Base-by-base conservation (phyloP, 768 basidiomycete genomes). In the Lactifluus volemus region DNA sequence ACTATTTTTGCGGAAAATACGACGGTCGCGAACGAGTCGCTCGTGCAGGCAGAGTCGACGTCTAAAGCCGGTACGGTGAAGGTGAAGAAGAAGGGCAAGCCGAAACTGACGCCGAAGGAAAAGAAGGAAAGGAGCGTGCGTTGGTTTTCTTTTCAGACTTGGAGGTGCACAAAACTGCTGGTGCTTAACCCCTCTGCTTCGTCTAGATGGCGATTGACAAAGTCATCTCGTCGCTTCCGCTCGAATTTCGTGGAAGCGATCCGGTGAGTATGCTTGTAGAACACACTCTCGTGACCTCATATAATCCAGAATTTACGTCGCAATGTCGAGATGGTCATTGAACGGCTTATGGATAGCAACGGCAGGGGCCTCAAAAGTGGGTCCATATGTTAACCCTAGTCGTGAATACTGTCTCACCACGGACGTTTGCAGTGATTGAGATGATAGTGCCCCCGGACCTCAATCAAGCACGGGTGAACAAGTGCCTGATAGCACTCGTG, bases 171-270 rank as follows among this genome's bases (percentile, higher is more conserved):
- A 38, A 0, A 41, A 19, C 19, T 14, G 36, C 45, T 53, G 25
- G 10, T n/a, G 42, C 44, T 41, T 19, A 49, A 6, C 32, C 4
- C 25, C 49, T 39, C 25, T 42, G 38, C 41, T 25, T 21, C 48
- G 55, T 34, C 32, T 19, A 85, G 81, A 69, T 85, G 63, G 79
- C 80, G 53, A 75, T 87, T 36, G 91, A 93, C 63, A 83, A 81
- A 60, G 80, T 90, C 15, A 79, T 95, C 15, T 79, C 84, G 29
- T 83, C 81, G 56, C 76, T 96, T 41, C 94, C 94, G 0, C 78
- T 98, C 12, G 94, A 96, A 72, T 98, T 93, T 70, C 81, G 94
- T 25, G 94, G 94, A 9, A 87, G 78, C 65, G 91, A 96, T 73
- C 86, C 89, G 2, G 92, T 91, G 69, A 58, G 88, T 76, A 34